Evolutionary conservation across 2,329 filamentous ascomycete genomes (phyloP), one percentile per base, ranked within the genome.

Genomic region (Chaetomium sp.): DNA sequence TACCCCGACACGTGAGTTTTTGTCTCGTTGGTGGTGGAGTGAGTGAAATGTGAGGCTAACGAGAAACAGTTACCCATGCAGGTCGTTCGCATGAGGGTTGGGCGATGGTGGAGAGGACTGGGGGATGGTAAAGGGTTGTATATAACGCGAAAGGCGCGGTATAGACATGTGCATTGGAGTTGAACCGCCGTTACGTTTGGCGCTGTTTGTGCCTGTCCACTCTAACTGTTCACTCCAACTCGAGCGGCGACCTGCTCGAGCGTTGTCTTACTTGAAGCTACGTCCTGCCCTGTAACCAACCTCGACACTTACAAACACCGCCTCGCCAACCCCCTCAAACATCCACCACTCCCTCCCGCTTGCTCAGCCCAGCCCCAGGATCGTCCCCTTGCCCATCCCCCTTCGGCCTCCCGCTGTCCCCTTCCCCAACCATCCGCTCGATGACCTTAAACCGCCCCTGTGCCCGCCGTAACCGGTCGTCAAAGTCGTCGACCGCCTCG

Each of bases 401-500:
- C 49, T 49, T 57, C 27, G 21, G 23, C 33, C 57, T 60, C 61
- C 55, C 54, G 38, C 47, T 49, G 62, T 66, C 56, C 47, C 33
- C 60, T 27, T 82, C 82, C 0, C 80, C 80, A 1, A 83, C 73
- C 70, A 91, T 87, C 66, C 88, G 88, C 76, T 95, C 90, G 53
- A 98, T 87, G 55, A 99, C 85, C 77, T 94, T 96, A 1, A 86
- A 85, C 75, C 97, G 97, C 3, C 90, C 90, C 70, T 87, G 85
- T 4, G 93, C 94, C 68, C 91, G 86, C 78, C 93, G 95, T 47
- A 96, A 74, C 13, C 93, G 84, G 75, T 97, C 92, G 72, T 99
- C 95, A 73, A 96, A 93, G 72, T 97, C 93, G 58, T 90, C 90
- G 25, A 99, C 93, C 0, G 90, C 89, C 55, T 96, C 92, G 74